These are phyloP conservation scores for Fusarium sp. DNA, from an alignment of 2,329 filamentous ascomycete genomes.

Conservation along the genomic window DNA sequence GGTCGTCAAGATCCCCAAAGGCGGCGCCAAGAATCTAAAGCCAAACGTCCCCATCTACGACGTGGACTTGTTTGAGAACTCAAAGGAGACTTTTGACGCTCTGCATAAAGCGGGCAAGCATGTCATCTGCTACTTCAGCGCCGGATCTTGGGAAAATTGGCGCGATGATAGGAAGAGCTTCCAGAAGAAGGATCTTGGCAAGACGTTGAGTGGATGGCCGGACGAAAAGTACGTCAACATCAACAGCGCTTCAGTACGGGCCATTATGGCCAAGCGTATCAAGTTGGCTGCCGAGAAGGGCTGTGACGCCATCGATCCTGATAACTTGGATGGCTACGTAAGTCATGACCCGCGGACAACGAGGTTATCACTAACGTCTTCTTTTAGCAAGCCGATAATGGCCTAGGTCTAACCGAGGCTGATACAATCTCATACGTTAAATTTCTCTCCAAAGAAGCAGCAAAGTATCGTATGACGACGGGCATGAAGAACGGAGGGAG, in stretches of 20 bases:
- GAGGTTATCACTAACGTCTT: background rate
- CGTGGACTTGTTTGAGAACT: slow-evolving; percentile 68
- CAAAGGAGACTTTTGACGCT: slow-evolving; percentile 58
- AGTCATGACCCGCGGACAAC: slow-evolving; percentile 38
- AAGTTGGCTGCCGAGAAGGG: slow-evolving; percentile 70
- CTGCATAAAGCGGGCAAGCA: slow-evolving; percentile 68
- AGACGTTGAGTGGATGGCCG: slow-evolving; percentile 70
- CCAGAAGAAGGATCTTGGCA: slow-evolving; percentile 65
- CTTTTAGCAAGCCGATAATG: slow-evolving; percentile 67
- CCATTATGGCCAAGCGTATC: slow-evolving; percentile 73
- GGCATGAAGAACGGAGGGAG: slow-evolving; percentile 76
- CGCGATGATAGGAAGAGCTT: slow-evolving; percentile 70
- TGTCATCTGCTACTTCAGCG: slow-evolving; percentile 82
- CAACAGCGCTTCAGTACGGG: slow-evolving; percentile 66
- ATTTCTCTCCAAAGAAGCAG: slow-evolving; percentile 69
- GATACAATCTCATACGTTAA: slow-evolving; percentile 70
- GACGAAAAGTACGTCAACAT: slow-evolving; percentile 76
- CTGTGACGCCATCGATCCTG: slow-evolving; percentile 77
- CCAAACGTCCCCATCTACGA: slow-evolving; percentile 64
- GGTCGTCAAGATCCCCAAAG: slow-evolving; percentile 57
- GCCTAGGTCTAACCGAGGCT: slow-evolving; percentile 66
- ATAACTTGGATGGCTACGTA: slow-evolving; percentile 76
- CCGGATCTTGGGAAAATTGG: slow-evolving; percentile 75
- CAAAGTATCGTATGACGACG: slow-evolving; percentile 65
- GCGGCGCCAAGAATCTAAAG: slow-evolving; percentile 41